Conservation (phyloP, 257 asterid genomes). For the Solanum habrochaites region DNA sequence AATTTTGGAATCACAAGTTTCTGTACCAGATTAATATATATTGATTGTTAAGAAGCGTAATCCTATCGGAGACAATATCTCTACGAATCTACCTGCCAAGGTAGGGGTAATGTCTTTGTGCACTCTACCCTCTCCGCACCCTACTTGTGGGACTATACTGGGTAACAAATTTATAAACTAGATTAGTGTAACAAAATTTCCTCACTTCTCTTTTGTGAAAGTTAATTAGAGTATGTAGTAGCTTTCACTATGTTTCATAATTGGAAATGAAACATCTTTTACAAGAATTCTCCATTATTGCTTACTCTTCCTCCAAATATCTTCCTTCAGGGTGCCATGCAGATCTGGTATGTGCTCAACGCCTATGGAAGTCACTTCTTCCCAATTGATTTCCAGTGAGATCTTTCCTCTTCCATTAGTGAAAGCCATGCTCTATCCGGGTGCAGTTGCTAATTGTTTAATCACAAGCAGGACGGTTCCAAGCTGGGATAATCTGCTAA, state of each 20-base stretch:
- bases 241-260: neutral
- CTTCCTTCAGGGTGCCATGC: conserved; percentile 62
- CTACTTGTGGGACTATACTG: neutral
- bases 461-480: conserved; percentile 44
- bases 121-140: neutral
- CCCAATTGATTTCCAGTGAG: conserved; percentile 82
- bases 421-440: conserved; percentile 87
- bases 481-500: conserved; percentile 59
- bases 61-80: neutral
- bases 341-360: conserved; percentile 86
- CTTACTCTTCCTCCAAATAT: neutral
- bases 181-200: neutral
- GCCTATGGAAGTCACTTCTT: conserved; percentile 77
- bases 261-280: neutral
- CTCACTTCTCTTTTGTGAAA: neutral
- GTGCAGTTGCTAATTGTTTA: conserved; percentile 57
- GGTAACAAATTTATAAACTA: too few relatives aligned
- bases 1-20: neutral
- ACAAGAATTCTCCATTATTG: neutral
- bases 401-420: conserved; percentile 73
- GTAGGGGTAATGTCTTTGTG: neutral
- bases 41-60: neutral
- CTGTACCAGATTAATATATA: neutral
- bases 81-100: neutral
- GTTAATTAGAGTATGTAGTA: neutral